Base-by-base conservation (phyloP, 1,139 yeast species). In the Scheffersomyces cryptocercus region DNA sequence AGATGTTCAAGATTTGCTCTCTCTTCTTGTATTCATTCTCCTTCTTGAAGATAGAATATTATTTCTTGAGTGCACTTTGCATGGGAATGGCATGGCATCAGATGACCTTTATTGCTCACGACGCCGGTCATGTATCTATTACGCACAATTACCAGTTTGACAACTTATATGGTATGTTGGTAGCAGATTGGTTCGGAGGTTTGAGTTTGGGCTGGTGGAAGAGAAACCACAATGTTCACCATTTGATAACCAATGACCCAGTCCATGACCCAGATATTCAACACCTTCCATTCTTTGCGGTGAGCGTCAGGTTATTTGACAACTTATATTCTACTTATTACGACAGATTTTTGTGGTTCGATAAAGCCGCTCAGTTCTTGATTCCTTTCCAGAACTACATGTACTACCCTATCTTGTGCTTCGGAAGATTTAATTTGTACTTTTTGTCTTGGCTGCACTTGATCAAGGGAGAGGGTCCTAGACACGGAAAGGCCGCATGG, bases 181-280 rank as follows among this genome's bases (percentile, higher is more conserved):
- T 89, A 40, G 96, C 96, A 2, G 82, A 87, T 52, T 88, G 78
- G 71, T 65, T 83, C 44, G 97, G 97, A n/a, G 97, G 97, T 0
- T 70, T 89, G 41, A 87, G 96, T 41, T 63, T 88, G 32, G 96
- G 96, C 1, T 89, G 97, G 97, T 89, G 97, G 97, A 90, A 89
- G 57, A 75, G 93, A 41, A 89, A 87, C 63, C 97, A 89, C 64
- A 89, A 89, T 61, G 95, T 89, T 16, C 97, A 90, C 61, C 97
- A 89, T 64, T 67, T 89, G 44, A 77, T 89, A 43, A 86, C 97
- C 12, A 89, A 89, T 62, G 96, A 89, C 58, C 97, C 97, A 0
- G 85, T 85, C 1, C 96, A 89, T 61, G 97, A 90, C 58, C 97
- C 97, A 0, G 97, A 89, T 66, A 90, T 89, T 58, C 97, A 90